Percentiles rank a stretch among this genome's conserved stretches.
phyloP scores from a whole-genome alignment of 2,329 filamentous ascomycete genomes.

The Fusarium solani-melongenae region DNA sequence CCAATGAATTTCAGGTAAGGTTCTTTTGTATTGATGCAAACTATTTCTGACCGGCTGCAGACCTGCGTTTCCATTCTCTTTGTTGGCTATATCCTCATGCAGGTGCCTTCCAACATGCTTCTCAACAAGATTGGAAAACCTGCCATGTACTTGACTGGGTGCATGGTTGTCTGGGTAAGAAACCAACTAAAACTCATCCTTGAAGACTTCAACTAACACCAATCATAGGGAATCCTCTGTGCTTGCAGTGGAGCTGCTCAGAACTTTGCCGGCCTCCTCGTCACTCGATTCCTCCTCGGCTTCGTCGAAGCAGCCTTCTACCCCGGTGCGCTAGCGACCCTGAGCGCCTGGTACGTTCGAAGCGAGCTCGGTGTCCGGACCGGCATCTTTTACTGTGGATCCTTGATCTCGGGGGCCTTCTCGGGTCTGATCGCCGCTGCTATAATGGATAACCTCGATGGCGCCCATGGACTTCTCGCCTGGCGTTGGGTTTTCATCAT shows the following conservation, averaged over 20 bases:
- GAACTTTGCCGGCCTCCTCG: conserved; percentile 12
- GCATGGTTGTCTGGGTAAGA: conserved; percentile 12
- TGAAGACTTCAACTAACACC: neutral
- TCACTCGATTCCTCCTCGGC: conserved; percentile 53
- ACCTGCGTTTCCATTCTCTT: conserved; percentile 14
- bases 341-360: conserved; percentile 68
- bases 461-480: conserved; percentile 36
- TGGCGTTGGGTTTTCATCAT: conserved; percentile 77
- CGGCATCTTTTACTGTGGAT: conserved; percentile 68
- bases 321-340: conserved; percentile 60
- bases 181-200: neutral
- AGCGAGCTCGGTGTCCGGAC: conserved; percentile 73
- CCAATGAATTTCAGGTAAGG: conserved; percentile 3
- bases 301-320: conserved; percentile 64
- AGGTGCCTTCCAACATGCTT: conserved; percentile 18
- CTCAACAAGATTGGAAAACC: conserved; percentile 20
- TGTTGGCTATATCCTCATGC: conserved; percentile 22
- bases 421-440: conserved; percentile 70
- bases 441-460: conserved; percentile 59
- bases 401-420: conserved; percentile 75
- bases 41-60: neutral
- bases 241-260: conserved; percentile 12
- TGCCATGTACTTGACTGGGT: conserved; percentile 2
- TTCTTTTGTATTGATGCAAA: neutral
- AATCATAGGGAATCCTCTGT: conserved; percentile 4